A percentile compares a stretch with the other conserved stretches of the same genome.
phyloP scores from a whole-genome alignment of 768 basidiomycete species.

The Lepiota subincarnata region DNA sequence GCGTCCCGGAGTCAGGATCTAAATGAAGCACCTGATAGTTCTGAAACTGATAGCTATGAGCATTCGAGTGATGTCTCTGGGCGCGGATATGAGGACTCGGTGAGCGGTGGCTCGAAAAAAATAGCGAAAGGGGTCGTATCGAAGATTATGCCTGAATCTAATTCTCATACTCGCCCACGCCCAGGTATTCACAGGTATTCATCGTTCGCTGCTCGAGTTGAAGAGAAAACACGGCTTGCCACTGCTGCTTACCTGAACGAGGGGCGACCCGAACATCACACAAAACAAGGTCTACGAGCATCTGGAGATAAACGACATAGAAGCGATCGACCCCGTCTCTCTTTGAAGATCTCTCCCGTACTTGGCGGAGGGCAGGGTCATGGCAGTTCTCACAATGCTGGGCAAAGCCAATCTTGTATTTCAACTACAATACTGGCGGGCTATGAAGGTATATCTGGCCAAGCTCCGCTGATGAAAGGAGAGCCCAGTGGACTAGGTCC shows the following conservation, averaged over 20 bases:
- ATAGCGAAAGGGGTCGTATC: neutral
- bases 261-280: neutral
- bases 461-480: neutral
- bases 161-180: conserved; percentile 2
- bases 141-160: neutral
- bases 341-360: neutral
- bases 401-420: neutral
- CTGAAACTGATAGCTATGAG: conserved; percentile 11
- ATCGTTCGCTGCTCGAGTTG: conserved; percentile 40
- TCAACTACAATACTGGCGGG: neutral
- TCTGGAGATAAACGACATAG: neutral
- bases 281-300: neutral
- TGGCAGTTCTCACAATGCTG: neutral
- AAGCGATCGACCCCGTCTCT: neutral
- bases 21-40: neutral
- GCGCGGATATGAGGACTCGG: neutral
- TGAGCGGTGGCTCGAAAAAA: neutral
- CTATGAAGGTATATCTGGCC: neutral
- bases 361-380: neutral
- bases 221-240: conserved; percentile 31
- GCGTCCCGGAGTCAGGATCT: conserved; percentile 22
- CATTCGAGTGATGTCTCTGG: neutral
- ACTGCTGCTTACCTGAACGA: neutral
- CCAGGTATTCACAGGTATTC: conserved; percentile 19
- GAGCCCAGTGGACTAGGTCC: neutral